A percentile compares a stretch with the other conserved stretches of the same genome.
phyloP scores from a whole-genome alignment of 2,329 filamentous ascomycete species.

The Diplodia scrobiculata region DNA sequence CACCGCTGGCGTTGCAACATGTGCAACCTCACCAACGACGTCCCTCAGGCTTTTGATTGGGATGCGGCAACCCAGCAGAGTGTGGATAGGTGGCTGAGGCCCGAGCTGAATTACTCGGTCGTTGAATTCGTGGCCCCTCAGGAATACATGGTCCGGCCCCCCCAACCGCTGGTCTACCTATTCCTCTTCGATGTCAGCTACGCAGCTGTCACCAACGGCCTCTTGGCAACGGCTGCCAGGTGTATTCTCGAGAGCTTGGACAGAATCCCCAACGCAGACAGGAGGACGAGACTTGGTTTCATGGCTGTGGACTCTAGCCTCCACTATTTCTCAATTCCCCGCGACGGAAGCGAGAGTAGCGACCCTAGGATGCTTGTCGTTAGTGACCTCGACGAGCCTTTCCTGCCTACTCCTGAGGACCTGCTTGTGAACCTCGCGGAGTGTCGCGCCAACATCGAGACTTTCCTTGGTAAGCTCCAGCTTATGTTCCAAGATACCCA shows the following conservation, averaged over 20 bases:
- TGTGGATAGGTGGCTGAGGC: slow-evolving; percentile 86
- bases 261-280: slow-evolving; percentile 96
- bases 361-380: slow-evolving; percentile 92
- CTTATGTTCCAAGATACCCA: slow-evolving; percentile 97
- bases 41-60: slow-evolving; percentile 99
- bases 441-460: slow-evolving; percentile 86
- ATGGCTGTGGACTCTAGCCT: slow-evolving; percentile 92
- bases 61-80: slow-evolving; percentile 88
- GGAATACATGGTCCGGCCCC: slow-evolving; percentile 98
- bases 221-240: slow-evolving; percentile 86
- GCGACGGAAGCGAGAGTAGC: slow-evolving; percentile 79
- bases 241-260: slow-evolving; percentile 94
- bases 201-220: slow-evolving; percentile 81
- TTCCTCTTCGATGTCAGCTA: slow-evolving; percentile 96
- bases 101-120: slow-evolving; percentile 93
- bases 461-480: slow-evolving; percentile 85
- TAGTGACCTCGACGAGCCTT: slow-evolving; percentile 93
- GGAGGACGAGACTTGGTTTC: slow-evolving; percentile 88
- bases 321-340: slow-evolving; percentile 93
- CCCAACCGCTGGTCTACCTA: slow-evolving; percentile 90
- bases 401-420: slow-evolving; percentile 89
- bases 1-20: slow-evolving; percentile 99
- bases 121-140: slow-evolving; percentile 97
- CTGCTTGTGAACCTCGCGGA: slow-evolving; percentile 86
- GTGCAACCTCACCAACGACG: slow-evolving; percentile 98